Conservation (phyloP, 495 filamentous ascomycete species). For the Copromyces sp. region DNA sequence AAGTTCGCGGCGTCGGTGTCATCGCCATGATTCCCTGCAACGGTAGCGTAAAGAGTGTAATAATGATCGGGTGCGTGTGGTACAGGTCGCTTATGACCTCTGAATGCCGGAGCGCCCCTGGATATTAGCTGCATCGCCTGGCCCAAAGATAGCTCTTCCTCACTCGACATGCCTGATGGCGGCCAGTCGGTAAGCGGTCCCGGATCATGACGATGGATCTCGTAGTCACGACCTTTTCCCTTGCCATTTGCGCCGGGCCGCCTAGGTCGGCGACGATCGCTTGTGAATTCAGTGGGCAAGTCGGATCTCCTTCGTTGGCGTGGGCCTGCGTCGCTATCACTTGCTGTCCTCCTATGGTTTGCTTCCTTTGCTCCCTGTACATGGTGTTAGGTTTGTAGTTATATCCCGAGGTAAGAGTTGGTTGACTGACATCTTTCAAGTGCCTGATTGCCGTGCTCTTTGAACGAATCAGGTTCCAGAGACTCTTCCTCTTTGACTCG, state of each 20-base stretch:
- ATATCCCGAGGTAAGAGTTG: neutral
- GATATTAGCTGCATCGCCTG: constrained; percentile 39
- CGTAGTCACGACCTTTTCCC: constrained; percentile 32
- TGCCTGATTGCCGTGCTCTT: constrained; percentile 10
- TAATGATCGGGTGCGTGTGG: constrained; percentile 40
- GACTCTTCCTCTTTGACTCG: constrained; percentile 12
- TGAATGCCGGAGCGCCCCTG: constrained; percentile 35
- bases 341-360: constrained; percentile 2
- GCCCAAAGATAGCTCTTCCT: constrained; percentile 33
- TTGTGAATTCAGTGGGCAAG: neutral
- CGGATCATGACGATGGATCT: constrained; percentile 23
- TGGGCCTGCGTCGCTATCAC: constrained; percentile 4
- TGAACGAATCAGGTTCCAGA: constrained; percentile 10
- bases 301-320: constrained; percentile 3
- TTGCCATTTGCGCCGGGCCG: constrained; percentile 31
- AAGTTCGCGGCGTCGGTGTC: constrained; percentile 34
- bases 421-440: constrained; percentile 5
- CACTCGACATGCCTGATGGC: constrained; percentile 30
- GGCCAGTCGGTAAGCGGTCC: constrained; percentile 39
- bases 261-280: constrained; percentile 29
- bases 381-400: neutral
- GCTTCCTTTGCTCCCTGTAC: constrained; percentile 6
- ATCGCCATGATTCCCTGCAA: constrained; percentile 34
- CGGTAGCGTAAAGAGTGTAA: constrained; percentile 39
- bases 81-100: constrained; percentile 35